Evolutionary conservation across 805 yeast genomes (phyloP).

Genomic region (Pichia manshurica): DNA sequence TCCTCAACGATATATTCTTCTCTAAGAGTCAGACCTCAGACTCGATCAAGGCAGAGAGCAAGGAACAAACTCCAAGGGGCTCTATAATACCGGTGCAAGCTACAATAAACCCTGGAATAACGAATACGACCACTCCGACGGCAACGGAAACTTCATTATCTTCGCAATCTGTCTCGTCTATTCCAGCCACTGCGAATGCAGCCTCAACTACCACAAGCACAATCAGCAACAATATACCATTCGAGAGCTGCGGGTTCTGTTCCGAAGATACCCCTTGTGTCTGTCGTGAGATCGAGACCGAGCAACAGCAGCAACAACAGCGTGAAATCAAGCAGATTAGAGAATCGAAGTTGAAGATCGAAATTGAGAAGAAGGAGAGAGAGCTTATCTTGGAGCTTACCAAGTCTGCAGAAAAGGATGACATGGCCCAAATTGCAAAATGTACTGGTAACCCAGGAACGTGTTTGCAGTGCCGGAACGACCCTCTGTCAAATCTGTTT

Average conservation of each 20-base stretch:
- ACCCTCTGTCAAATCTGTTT: conserved; percentile 83
- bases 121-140: not conserved
- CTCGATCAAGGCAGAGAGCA: not conserved
- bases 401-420: conserved; percentile 9
- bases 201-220: not conserved
- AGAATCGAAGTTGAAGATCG: conserved; percentile 13
- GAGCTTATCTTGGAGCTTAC: conserved; percentile 12
- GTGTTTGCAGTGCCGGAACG: conserved; percentile 74
- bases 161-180: not conserved
- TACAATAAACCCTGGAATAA: not conserved
- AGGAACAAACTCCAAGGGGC: not conserved
- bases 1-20: conserved; percentile 9
- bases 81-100: not conserved
- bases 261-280: conserved; percentile 89
- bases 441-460: conserved; percentile 90
- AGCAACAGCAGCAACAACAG: conserved; percentile 27
- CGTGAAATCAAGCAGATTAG: not conserved
- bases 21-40: not conserved
- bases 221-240: conserved; percentile 19
- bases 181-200: not conserved
- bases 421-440: conserved; percentile 31
- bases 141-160: not conserved
- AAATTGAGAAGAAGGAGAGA: conserved; percentile 13
- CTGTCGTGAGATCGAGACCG: conserved; percentile 67
- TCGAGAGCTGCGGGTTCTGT: conserved; percentile 88